Evolutionary conservation across 2,329 filamentous ascomycete species (phyloP).

Genomic region (Sporothrix brunneoviolacea): DNA sequence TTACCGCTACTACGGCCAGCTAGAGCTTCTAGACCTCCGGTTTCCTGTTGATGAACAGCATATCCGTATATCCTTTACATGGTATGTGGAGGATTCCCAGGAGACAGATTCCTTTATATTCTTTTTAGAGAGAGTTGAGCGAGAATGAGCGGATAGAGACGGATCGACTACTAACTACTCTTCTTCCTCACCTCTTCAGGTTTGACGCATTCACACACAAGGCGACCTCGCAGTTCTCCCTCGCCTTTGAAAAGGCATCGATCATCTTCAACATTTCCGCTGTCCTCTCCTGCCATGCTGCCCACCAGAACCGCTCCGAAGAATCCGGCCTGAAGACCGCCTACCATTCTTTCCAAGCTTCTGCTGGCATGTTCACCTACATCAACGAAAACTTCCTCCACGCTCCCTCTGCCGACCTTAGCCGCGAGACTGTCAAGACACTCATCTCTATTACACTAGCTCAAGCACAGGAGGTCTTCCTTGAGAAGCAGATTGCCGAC

Average conservation of each 20-base stretch:
- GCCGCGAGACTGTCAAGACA: constrained; percentile 90
- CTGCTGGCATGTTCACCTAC: constrained; percentile 98
- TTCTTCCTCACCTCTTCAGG: too few species aligned
- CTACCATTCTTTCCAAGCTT: constrained; percentile 96
- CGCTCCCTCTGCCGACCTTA: constrained; percentile 91
- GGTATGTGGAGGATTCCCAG: constrained; percentile 44
- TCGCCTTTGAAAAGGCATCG: constrained; percentile 96
- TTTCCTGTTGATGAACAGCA: constrained; percentile 98
- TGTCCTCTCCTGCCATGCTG: constrained; percentile 91
- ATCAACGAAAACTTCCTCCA: constrained; percentile 99
- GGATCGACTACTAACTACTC: too few species aligned
- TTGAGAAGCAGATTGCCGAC: constrained; percentile 92
- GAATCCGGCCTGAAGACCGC: constrained; percentile 91
- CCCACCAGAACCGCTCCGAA: constrained; percentile 84
- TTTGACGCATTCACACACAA: constrained; percentile 99
- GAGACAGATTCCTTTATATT: too few species aligned
- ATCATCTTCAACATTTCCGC: constrained; percentile 99
- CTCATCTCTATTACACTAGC: constrained; percentile 89
- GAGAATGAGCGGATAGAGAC: too few species aligned
- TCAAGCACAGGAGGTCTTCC: constrained; percentile 92
- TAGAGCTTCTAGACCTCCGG: constrained; percentile 86
- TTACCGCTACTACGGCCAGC: constrained; percentile 95
- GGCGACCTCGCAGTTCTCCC: constrained; percentile 89
- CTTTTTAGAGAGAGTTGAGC: too few species aligned
- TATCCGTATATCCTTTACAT: constrained; percentile 98